phyloP scores from a whole-genome alignment of 345 rosid species.

The Gossypium stocksii region DNA sequence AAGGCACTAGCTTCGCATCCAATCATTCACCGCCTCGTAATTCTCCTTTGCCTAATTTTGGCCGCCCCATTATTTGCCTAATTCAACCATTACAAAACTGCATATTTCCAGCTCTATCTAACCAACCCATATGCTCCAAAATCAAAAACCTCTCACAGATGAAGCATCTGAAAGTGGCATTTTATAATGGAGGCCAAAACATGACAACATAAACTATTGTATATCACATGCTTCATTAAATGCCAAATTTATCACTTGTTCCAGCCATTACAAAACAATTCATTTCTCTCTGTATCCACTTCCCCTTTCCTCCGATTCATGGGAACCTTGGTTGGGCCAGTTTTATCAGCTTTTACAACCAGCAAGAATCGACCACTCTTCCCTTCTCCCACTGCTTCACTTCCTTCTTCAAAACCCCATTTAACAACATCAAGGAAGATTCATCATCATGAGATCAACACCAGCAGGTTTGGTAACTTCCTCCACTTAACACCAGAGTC shows the following conservation, averaged over 20 bases:
- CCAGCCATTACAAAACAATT: not conserved
- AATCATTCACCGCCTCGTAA: no score
- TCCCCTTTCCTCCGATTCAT: conserved; percentile 14
- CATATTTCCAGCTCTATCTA: not conserved
- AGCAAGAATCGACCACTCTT: not conserved
- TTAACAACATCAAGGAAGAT: conserved; percentile 4
- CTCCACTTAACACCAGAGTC: conserved; percentile 45
- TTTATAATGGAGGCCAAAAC: not conserved
- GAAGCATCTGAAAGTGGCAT: not conserved
- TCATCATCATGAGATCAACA: conserved; percentile 16
- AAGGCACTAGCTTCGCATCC: no score
- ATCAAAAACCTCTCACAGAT: not conserved
- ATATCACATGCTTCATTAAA: not conserved
- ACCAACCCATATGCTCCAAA: not conserved
- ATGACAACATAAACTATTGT: not conserved
- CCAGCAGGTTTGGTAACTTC: conserved; percentile 41
- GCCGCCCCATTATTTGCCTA: conserved; percentile 10
- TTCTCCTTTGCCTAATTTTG: no score
- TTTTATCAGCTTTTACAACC: conserved; percentile 23
- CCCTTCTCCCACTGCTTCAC: not conserved
- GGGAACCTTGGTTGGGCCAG: conserved; percentile 27
- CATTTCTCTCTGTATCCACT: conserved; percentile 5
- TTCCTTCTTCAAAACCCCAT: conserved; percentile 15
- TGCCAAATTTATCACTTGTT: not conserved
- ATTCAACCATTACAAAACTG: not conserved